Conservation (phyloP, 345 rosid species). For the Linum lewisii region DNA sequence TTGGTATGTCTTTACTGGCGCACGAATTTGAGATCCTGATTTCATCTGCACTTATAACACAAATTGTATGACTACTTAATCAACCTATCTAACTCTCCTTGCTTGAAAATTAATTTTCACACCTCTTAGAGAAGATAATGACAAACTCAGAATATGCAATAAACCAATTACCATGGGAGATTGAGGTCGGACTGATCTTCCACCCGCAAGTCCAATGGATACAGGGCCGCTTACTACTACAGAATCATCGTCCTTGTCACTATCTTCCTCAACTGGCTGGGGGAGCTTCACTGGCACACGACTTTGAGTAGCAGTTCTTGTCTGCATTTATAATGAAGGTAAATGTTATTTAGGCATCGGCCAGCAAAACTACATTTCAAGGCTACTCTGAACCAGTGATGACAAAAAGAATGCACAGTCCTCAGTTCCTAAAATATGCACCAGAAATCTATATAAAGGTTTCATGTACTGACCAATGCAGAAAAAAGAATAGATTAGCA, state of each 20-base stretch:
- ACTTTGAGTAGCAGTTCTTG: conserved; percentile 23
- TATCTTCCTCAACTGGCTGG: conserved; percentile 26
- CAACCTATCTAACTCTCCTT: background rate
- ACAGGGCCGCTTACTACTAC: conserved; percentile 12
- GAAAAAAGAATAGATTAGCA: too few relatives aligned
- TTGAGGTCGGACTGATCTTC: conserved; percentile 18
- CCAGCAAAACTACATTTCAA: too few relatives aligned
- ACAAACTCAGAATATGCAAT: background rate
- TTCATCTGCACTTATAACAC: background rate
- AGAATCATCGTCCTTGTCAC: conserved; percentile 30
- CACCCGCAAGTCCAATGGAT: conserved; percentile 33
- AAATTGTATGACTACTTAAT: background rate
- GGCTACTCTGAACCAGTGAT: too few relatives aligned
- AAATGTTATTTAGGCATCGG: too few relatives aligned
- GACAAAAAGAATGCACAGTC: too few relatives aligned
- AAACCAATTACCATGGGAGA: conserved; percentile 31
- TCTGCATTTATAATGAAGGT: conserved; percentile 26
- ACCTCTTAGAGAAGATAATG: too few relatives aligned
- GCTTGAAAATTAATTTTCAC: too few relatives aligned
- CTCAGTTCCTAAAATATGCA: too few relatives aligned
- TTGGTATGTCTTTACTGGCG: background rate
- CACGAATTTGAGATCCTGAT: background rate
- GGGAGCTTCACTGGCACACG: conserved; percentile 20
- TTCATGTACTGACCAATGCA: too few relatives aligned
- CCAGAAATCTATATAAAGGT: too few relatives aligned